These are phyloP conservation scores for Kickxella alabastrina DNA, from an alignment of 192 early-diverging fungal genomes.

Conservation along the genomic window DNA sequence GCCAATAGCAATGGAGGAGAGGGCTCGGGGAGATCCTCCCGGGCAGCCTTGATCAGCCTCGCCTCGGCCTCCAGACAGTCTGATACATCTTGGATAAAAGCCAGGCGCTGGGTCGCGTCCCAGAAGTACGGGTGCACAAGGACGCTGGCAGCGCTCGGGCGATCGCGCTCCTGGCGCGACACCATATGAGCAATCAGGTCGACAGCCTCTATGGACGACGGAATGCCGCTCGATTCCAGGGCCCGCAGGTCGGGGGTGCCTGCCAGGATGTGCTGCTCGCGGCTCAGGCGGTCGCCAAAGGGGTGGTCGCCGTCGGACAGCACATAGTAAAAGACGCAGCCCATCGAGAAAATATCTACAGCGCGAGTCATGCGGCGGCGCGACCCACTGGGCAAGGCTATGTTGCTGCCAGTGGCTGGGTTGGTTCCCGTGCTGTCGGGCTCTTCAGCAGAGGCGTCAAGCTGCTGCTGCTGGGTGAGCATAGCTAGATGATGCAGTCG, in stretches of 20 bases:
- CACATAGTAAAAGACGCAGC: conserved; percentile 94
- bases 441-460: conserved; percentile 14
- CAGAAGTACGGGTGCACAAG: conserved; percentile 96
- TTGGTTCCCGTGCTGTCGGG: conserved; percentile 26
- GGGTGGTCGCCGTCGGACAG: conserved; percentile 88
- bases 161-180: conserved; percentile 66
- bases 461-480: conserved; percentile 11
- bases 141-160: conserved; percentile 72
- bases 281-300: conserved; percentile 86
- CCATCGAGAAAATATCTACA: conserved; percentile 94
- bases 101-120: conserved; percentile 75
- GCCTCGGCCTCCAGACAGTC: conserved; percentile 91
- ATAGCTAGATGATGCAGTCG: conserved; percentile 33
- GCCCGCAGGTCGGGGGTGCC: conserved; percentile 67
- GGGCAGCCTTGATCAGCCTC: conserved; percentile 47
- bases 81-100: conserved; percentile 91
- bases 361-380: conserved; percentile 68
- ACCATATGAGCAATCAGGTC: conserved; percentile 93
- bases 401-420: conserved; percentile 10
- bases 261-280: conserved; percentile 87
- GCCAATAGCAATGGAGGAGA: too few relatives aligned
- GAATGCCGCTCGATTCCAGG: conserved; percentile 61
- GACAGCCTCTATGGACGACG: conserved; percentile 76
- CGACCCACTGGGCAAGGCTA: conserved; percentile 8
- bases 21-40: conserved; percentile 26